Evolutionary conservation across 2,329 filamentous ascomycete species (phyloP).

Genomic region (Cryphonectria naterciae): DNA sequence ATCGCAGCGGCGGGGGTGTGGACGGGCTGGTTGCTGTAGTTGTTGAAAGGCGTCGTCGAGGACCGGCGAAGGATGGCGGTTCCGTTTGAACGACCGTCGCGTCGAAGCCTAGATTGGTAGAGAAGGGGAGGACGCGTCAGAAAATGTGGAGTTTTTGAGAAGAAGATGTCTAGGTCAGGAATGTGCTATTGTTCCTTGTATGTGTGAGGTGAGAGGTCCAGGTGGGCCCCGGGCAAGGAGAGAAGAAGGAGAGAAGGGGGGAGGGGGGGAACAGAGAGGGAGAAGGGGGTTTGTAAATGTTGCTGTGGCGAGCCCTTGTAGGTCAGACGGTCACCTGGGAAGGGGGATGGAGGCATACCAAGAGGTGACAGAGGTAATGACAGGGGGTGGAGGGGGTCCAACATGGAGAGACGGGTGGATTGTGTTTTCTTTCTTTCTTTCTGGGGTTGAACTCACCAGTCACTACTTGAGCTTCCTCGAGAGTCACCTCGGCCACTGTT

Average conservation of each 20-base stretch:
- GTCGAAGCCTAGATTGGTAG: constrained; percentile 56
- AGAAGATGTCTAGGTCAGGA: neutral
- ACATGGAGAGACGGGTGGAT: constrained; percentile 20
- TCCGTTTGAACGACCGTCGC: constrained; percentile 63
- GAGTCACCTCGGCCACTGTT: constrained; percentile 62
- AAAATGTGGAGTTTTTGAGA: neutral
- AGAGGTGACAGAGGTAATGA: neutral
- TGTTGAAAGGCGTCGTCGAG: constrained; percentile 58
- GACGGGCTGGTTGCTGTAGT: constrained; percentile 35
- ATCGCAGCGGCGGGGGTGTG: constrained; percentile 23
- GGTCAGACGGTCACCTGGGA: neutral
- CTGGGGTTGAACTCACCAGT: constrained; percentile 65
- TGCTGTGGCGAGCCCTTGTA: neutral
- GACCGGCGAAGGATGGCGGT: constrained; percentile 68
- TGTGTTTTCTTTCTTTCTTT: neutral
- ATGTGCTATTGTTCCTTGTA: neutral
- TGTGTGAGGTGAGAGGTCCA: neutral
- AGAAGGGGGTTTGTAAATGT: neutral
- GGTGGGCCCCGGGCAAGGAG: neutral
- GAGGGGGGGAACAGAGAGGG: neutral
- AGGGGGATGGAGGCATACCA: neutral
- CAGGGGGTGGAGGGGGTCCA: neutral
- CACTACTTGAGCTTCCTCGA: constrained; percentile 62
- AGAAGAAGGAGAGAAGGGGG: neutral
- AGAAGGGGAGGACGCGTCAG: constrained; percentile 22